These are phyloP conservation scores for Jamesozyma spencerorum DNA, from an alignment of 805 yeast genomes.

Conservation along the genomic window DNA sequence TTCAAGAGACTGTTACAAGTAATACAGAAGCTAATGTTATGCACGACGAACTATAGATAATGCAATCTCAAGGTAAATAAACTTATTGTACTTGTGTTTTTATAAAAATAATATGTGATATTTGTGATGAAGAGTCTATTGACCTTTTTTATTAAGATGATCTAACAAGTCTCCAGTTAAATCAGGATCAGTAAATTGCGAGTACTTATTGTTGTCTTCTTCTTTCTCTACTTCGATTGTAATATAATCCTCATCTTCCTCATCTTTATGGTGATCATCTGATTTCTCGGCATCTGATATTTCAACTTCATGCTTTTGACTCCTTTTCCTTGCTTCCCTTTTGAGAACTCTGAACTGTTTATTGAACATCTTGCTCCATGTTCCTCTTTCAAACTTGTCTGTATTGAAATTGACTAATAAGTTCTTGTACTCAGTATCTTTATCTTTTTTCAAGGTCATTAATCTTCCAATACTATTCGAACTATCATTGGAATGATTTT, in stretches of 20 bases:
- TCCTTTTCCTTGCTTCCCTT: conserved; percentile 28
- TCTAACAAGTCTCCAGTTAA: conserved; percentile 4
- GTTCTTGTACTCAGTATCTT: conserved; percentile 18
- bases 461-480: conserved; percentile 10
- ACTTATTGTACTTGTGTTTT: background rate
- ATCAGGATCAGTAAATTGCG: conserved; percentile 6
- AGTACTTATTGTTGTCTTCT: background rate
- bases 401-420: conserved; percentile 31
- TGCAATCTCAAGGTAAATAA: too few species aligned
- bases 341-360: conserved; percentile 35
- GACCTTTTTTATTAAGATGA: background rate
- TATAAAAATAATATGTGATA: too few species aligned
- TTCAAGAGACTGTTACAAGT: too few species aligned
- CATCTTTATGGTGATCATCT: too few species aligned
- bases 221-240: too few species aligned
- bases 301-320: background rate
- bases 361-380: conserved; percentile 36
- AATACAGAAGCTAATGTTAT: too few species aligned
- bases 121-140: too few species aligned
- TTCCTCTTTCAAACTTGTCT: conserved; percentile 38
- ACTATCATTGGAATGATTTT: conserved; percentile 8
- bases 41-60: background rate
- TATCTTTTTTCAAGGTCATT: conserved; percentile 27
- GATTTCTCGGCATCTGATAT: too few species aligned
- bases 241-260: background rate